Evolutionary conservation across 768 basidiomycete species (phyloP).

Genomic region (Mycena filopes): DNA sequence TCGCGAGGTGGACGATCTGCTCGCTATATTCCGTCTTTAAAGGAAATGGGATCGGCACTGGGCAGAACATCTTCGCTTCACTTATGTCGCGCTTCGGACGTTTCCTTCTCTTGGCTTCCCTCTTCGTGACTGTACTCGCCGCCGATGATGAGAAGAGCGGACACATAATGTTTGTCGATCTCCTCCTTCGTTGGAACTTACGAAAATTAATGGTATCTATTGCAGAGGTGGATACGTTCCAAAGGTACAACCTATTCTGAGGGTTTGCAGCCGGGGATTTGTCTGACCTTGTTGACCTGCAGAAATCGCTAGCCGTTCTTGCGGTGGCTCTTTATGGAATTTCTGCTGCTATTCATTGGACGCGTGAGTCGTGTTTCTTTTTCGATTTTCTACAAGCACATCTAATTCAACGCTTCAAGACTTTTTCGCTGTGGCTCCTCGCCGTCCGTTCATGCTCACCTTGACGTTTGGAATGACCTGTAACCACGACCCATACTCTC

Average conservation of each 20-base stretch:
- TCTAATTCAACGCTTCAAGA: neutral
- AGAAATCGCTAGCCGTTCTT: conserved; percentile 22
- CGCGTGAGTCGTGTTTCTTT: conserved; percentile 18
- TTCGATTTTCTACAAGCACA: neutral
- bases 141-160: neutral
- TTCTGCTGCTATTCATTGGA: conserved; percentile 26
- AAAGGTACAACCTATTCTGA: conserved; percentile 4
- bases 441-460: conserved; percentile 24
- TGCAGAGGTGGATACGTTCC: conserved; percentile 15
- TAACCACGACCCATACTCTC: neutral
- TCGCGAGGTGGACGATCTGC: too few relatives aligned
- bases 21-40: too few relatives aligned
- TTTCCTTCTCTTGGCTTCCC: neutral
- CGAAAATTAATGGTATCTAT: neutral
- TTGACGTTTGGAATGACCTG: conserved; percentile 33
- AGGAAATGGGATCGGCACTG: too few relatives aligned
- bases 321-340: conserved; percentile 18
- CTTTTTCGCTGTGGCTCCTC: neutral
- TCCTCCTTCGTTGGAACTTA: neutral
- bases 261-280: too few relatives aligned
- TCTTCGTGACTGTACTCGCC: conserved; percentile 1
- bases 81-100: neutral
- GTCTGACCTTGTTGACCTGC: too few relatives aligned
- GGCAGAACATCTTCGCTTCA: too few relatives aligned
- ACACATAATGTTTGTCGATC: neutral